These are phyloP conservation scores for Trametes meyenii DNA, from an alignment of 768 basidiomycete genomes.

Conservation along the genomic window DNA sequence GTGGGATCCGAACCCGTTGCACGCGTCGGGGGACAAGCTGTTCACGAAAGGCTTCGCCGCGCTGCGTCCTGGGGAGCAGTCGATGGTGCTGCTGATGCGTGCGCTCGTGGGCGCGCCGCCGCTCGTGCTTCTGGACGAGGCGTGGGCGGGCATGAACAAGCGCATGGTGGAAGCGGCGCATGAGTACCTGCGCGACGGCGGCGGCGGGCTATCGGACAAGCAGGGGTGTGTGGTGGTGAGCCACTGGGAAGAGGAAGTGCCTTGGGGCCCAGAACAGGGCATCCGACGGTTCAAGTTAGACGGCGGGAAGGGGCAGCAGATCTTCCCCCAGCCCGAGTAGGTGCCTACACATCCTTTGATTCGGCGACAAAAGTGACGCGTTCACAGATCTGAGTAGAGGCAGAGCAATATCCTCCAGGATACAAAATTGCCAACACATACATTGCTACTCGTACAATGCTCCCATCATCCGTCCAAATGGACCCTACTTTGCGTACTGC, in stretches of 20 bases:
- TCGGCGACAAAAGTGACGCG: neutral
- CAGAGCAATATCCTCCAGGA: too few species aligned
- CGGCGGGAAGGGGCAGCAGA: constrained; percentile 32
- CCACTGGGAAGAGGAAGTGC: constrained; percentile 92
- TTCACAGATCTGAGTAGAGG: neutral
- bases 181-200: constrained; percentile 57
- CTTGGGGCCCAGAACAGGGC: constrained; percentile 68
- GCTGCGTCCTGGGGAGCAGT: constrained; percentile 75
- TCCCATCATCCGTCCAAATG: too few species aligned
- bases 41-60: constrained; percentile 57
- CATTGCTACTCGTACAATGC: too few species aligned
- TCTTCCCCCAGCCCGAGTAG: constrained; percentile 5
- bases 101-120: constrained; percentile 77
- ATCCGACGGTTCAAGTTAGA: constrained; percentile 43
- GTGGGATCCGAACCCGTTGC: constrained; percentile 39
- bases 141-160: constrained; percentile 91
- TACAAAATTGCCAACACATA: too few species aligned
- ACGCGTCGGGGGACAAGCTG: constrained; percentile 41
- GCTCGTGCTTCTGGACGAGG: constrained; percentile 87
- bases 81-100: constrained; percentile 80
- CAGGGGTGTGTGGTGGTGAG: constrained; percentile 87
- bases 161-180: constrained; percentile 68
- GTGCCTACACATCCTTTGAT: neutral
- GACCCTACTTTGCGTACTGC: constrained; percentile 26
- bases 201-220: constrained; percentile 47